Evolutionary conservation across 495 filamentous ascomycete species (phyloP).

Genomic region (Staphylotrichum longicolle): DNA sequence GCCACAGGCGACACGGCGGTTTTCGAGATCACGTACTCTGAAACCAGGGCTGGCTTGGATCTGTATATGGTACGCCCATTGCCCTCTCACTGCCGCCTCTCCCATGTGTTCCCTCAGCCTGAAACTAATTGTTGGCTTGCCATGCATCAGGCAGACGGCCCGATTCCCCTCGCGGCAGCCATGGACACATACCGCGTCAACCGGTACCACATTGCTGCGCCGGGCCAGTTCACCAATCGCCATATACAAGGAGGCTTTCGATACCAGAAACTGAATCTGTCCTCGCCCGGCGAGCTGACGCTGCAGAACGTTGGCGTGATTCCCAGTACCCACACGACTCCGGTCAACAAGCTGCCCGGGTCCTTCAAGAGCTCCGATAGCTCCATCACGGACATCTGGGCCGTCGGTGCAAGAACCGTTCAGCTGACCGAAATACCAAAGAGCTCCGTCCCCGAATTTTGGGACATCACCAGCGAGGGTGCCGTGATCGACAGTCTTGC

Average conservation of each 20-base stretch:
- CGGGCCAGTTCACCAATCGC: conserved; percentile 3
- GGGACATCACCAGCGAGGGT: conserved; percentile 1
- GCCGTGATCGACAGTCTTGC: conserved; percentile 5
- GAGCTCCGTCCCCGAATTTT: background rate
- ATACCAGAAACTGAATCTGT: conserved; percentile 2
- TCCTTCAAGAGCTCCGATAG: conserved; percentile 5
- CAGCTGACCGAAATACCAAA: conserved; percentile 4
- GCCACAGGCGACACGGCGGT: background rate
- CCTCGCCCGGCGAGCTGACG: background rate
- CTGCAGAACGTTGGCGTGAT: background rate
- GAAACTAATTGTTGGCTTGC: background rate
- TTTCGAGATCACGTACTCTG: conserved; percentile 5
- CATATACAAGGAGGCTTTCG: background rate
- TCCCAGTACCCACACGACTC: background rate
- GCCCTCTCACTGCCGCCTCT: background rate
- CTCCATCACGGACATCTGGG: background rate
- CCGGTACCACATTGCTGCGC: background rate
- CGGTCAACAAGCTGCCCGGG: conserved; percentile 2
- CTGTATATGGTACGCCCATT: background rate
- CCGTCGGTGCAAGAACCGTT: background rate
- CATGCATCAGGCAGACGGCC: background rate
- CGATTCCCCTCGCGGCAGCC: conserved; percentile 2
- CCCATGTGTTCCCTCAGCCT: background rate
- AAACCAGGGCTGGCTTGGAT: background rate
- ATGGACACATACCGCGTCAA: conserved; percentile 4